Conservation (phyloP, 768 basidiomycete species). For the Trametes cingulata region DNA sequence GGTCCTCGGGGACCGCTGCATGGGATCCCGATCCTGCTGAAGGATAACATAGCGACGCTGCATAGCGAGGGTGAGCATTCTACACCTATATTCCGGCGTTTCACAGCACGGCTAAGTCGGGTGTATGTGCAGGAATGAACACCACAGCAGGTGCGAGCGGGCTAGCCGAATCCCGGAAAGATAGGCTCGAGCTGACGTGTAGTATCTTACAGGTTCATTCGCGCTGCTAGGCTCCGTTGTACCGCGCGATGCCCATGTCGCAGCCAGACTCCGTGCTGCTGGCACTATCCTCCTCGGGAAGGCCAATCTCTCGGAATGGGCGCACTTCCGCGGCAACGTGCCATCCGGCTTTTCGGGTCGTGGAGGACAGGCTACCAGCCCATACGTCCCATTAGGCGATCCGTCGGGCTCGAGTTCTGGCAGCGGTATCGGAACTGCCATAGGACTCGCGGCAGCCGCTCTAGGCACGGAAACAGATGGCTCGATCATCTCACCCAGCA, state of each 20-base stretch:
- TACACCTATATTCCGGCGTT: constrained; percentile 29
- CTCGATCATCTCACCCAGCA: constrained; percentile 44
- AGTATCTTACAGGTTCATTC: constrained; percentile 29
- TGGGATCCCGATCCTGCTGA: constrained; percentile 38
- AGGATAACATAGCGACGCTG: constrained; percentile 39
- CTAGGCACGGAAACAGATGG: constrained; percentile 49
- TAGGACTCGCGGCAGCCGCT: constrained; percentile 43
- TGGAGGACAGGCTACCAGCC: constrained; percentile 44
- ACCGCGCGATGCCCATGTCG: constrained; percentile 35
- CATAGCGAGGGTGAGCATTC: constrained; percentile 30
- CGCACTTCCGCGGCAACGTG: constrained; percentile 39
- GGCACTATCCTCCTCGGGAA: constrained; percentile 45
- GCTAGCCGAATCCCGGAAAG: too few species aligned
- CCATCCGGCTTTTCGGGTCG: constrained; percentile 47
- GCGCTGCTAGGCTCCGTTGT: constrained; percentile 36
- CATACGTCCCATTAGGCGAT: constrained; percentile 45
- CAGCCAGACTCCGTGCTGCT: constrained; percentile 31
- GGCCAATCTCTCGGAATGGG: constrained; percentile 45
- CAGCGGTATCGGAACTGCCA: constrained; percentile 45
- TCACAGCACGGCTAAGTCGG: too few species aligned
- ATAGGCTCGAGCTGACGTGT: too few species aligned
- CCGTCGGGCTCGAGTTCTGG: constrained; percentile 48
- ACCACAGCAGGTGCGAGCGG: constrained; percentile 26
- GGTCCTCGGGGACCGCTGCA: constrained; percentile 35
- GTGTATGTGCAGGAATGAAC: constrained; percentile 30